Conservation (phyloP, 148 eudicot species). For the Camellia japonica region DNA sequence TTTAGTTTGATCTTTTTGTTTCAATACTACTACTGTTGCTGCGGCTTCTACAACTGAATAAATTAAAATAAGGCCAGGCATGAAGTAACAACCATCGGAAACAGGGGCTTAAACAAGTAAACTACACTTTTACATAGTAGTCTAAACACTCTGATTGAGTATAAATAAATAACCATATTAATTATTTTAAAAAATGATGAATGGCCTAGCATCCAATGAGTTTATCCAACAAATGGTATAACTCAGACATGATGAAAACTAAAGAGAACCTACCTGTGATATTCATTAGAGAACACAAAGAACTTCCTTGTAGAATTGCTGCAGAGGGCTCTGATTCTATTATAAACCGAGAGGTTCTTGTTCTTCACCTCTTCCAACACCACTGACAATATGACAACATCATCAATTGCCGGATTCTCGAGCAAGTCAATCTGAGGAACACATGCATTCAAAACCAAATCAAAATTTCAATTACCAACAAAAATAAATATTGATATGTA, state of each 20-base stretch:
- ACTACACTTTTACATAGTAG: background rate
- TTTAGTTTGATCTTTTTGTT: background rate
- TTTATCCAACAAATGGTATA: background rate
- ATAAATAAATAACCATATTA: background rate
- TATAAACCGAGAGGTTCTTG: conserved; percentile 76
- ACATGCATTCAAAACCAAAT: conserved; percentile 8
- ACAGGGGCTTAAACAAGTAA: background rate
- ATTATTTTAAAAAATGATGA: background rate
- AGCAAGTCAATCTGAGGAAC: conserved; percentile 79
- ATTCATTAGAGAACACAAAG: conserved; percentile 86
- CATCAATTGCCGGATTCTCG: conserved; percentile 77
- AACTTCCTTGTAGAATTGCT: conserved; percentile 67
- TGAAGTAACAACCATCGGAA: conserved; percentile 3
- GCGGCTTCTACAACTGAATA: background rate
- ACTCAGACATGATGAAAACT: conserved; percentile 6
- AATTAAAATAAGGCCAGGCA: background rate
- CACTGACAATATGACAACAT: conserved; percentile 82
- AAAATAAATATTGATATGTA: background rate
- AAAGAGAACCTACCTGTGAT: conserved; percentile 68
- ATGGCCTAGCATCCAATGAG: background rate
- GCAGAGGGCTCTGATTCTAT: conserved; percentile 78
- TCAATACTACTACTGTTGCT: background rate
- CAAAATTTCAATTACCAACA: background rate
- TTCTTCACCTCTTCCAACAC: conserved; percentile 93
- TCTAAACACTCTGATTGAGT: background rate